A percentile compares a stretch with the other conserved stretches of the same genome.
Evolutionary conservation across 1,139 yeast species (phyloP).

Genomic region (Lodderomyces orthopsilosis): DNA sequence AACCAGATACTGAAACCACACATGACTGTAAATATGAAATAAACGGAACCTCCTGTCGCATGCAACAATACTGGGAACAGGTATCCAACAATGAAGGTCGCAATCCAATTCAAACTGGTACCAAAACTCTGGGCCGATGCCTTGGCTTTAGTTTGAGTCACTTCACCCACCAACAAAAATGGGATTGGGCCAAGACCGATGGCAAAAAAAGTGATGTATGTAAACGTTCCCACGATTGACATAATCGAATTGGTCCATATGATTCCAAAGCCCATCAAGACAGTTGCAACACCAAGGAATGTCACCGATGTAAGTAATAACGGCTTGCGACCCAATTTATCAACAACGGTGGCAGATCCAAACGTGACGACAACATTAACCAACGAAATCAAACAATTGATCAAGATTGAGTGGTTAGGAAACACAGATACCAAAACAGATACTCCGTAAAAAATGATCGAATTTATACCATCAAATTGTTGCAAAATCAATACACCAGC

Average conservation of each 20-base stretch:
- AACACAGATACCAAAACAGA: conserved; percentile 66
- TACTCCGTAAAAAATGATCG: conserved; percentile 90
- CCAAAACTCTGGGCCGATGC: conserved; percentile 93
- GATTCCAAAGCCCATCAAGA: conserved; percentile 67
- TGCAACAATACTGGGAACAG: conserved; percentile 71
- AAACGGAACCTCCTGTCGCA: conserved; percentile 74
- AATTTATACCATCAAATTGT: conserved; percentile 89
- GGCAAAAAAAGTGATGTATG: conserved; percentile 82
- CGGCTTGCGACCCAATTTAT: conserved; percentile 72
- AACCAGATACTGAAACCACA: conserved; percentile 50
- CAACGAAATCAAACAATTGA: conserved; percentile 72
- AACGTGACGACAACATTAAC: conserved; percentile 74
- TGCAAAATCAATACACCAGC: conserved; percentile 80
- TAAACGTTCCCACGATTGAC: conserved; percentile 64
- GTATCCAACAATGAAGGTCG: conserved; percentile 80
- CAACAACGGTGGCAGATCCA: conserved; percentile 69
- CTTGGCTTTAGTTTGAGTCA: conserved; percentile 74
- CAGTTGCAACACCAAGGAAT: conserved; percentile 67
- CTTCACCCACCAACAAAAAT: conserved; percentile 82
- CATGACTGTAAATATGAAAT: conserved; percentile 63
- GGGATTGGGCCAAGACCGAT: conserved; percentile 95
- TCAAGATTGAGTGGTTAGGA: conserved; percentile 65
- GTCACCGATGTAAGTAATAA: conserved; percentile 61
- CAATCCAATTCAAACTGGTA: conserved; percentile 85
- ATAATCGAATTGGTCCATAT: conserved; percentile 45